These are phyloP conservation scores for Suillus subalutaceus DNA, from an alignment of 768 basidiomycete genomes.

Conservation along the genomic window DNA sequence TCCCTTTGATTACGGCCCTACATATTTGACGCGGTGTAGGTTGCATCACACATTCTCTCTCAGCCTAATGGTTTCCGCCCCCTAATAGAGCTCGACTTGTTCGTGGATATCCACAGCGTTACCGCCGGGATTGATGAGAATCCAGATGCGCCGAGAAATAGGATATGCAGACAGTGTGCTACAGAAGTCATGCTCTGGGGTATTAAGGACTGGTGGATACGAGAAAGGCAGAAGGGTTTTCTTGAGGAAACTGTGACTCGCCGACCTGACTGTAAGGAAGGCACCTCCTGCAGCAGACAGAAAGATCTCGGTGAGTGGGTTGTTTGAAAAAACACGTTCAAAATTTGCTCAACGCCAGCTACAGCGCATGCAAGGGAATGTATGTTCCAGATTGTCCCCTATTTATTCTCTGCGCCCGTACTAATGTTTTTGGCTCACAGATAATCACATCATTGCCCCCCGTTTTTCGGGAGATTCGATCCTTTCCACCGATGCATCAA, in stretches of 20 bases:
- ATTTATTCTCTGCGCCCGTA: slow-evolving; percentile 10
- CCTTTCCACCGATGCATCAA: neutral
- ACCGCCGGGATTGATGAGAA: slow-evolving; percentile 57
- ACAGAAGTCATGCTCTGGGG: slow-evolving; percentile 77
- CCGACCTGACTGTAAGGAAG: slow-evolving; percentile 72
- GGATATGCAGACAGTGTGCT: slow-evolving; percentile 73
- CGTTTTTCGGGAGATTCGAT: neutral
- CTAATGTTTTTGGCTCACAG: slow-evolving; percentile 26
- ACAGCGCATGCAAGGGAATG: slow-evolving; percentile 78
- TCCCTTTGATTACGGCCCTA: neutral
- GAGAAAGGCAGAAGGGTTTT: slow-evolving; percentile 72
- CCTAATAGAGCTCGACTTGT: slow-evolving; percentile 70
- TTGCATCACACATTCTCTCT: slow-evolving; percentile 59
- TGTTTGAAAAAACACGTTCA: slow-evolving; percentile 6
- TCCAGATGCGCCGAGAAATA: slow-evolving; percentile 58
- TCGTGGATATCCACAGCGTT: slow-evolving; percentile 67
- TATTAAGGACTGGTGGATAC: slow-evolving; percentile 80
- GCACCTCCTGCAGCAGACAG: slow-evolving; percentile 60
- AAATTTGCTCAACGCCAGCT: slow-evolving; percentile 11
- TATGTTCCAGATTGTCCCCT: slow-evolving; percentile 38
- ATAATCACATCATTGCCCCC: slow-evolving; percentile 41
- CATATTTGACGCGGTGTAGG: slow-evolving; percentile 41
- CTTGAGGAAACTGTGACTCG: slow-evolving; percentile 55
- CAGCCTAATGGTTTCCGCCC: slow-evolving; percentile 66
- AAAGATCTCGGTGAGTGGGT: slow-evolving; percentile 61